Evolutionary conservation across 2,329 filamentous ascomycete genomes (phyloP).

Genomic region (Passalora sequoiae): DNA sequence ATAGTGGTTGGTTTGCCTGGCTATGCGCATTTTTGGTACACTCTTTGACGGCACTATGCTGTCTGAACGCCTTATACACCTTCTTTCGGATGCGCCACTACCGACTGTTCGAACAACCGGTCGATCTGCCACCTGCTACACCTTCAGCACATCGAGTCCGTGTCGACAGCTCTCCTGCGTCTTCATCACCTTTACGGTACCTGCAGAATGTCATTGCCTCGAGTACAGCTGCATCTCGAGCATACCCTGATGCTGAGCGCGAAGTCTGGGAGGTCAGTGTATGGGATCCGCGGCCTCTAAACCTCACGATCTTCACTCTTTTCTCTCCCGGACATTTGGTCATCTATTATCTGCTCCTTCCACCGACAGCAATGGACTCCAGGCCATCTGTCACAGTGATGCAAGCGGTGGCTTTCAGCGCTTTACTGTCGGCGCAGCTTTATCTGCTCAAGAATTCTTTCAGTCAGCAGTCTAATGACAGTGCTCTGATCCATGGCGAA

Average conservation of each 20-base stretch:
- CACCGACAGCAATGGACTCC: conserved; percentile 67
- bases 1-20: conserved; percentile 61
- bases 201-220: conserved; percentile 61
- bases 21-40: conserved; percentile 63
- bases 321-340: conserved; percentile 94
- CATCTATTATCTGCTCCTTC: conserved; percentile 83
- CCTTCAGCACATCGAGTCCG: conserved; percentile 83
- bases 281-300: conserved; percentile 88
- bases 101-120: conserved; percentile 79
- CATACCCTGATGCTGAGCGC: conserved; percentile 71
- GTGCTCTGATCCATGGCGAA: conserved; percentile 77
- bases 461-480: conserved; percentile 79
- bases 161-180: conserved; percentile 74
- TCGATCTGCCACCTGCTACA: conserved; percentile 70
- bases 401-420: conserved; percentile 71
- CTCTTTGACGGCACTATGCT: conserved; percentile 60
- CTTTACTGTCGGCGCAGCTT: conserved; percentile 71
- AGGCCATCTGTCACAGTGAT: conserved; percentile 81
- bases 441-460: conserved; percentile 68
- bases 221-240: conserved; percentile 71
- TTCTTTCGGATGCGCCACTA: conserved; percentile 79
- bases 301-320: conserved; percentile 74
- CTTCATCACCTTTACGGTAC: conserved; percentile 72
- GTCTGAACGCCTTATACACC: conserved; percentile 73
- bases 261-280: conserved; percentile 94